Conservation (phyloP, 2,329 filamentous ascomycete genomes). For the Colletotrichum viniferum region DNA sequence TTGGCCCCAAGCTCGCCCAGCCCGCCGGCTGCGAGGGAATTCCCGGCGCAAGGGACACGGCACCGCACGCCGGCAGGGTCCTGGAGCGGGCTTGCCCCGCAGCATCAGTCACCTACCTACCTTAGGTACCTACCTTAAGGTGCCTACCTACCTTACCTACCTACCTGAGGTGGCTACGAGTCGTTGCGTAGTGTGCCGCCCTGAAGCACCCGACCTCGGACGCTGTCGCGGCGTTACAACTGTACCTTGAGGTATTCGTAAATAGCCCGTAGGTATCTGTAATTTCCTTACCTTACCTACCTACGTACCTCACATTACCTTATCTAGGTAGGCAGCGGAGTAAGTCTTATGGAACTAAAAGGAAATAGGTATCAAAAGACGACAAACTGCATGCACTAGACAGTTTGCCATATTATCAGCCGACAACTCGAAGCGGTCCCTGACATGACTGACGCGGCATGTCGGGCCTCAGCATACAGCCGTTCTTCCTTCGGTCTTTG, state of each 20-base stretch:
- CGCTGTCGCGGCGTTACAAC: neutral
- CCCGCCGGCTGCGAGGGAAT: constrained; percentile 8
- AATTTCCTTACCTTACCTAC: neutral
- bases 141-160: no score
- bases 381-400: neutral
- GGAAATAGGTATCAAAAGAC: neutral
- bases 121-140: neutral
- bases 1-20: neutral
- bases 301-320: no score
- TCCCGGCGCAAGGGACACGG: constrained; percentile 4
- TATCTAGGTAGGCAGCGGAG: neutral
- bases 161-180: neutral
- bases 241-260: neutral
- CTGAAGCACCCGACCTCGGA: neutral
- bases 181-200: neutral
- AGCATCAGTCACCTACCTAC: neutral
- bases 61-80: neutral
- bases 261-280: neutral
- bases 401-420: neutral
- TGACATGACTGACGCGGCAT: neutral
- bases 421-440: neutral
- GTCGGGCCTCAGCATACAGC: neutral
- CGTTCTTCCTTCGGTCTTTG: neutral
- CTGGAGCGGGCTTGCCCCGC: neutral
- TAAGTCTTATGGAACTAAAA: neutral